Conservation (phyloP, 2,329 filamentous ascomycete species). For the Talaromyces sp. region DNA sequence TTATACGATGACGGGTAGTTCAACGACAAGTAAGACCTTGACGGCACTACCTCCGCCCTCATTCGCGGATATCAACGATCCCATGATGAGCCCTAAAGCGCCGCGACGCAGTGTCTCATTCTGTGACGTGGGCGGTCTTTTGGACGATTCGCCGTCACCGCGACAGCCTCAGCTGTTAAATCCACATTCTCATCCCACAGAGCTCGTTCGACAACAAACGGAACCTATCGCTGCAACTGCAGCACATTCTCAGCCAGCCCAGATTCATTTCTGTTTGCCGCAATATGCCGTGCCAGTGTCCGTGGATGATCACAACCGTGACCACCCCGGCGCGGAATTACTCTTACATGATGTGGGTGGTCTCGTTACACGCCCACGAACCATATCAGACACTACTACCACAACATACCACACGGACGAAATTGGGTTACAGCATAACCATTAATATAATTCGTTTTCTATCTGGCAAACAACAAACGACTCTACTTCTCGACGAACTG, state of each 20-base stretch:
- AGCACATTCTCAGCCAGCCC: neutral
- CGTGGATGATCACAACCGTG: neutral
- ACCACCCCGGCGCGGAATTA: neutral
- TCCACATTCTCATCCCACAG: neutral
- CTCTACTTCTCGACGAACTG: neutral
- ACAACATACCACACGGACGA: neutral
- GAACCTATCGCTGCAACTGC: neutral
- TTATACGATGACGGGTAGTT: slow-evolving; percentile 9
- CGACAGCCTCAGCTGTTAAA: neutral
- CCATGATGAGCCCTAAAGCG: slow-evolving; percentile 27
- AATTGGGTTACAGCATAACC: neutral
- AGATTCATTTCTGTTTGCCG: neutral
- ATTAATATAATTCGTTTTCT: neutral
- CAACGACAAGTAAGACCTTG: neutral
- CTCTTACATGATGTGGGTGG: slow-evolving; percentile 2
- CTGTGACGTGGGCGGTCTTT: slow-evolving; percentile 76
- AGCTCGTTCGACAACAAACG: neutral
- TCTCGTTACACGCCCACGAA: neutral
- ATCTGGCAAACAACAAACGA: too few species aligned
- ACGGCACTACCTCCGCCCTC: neutral
- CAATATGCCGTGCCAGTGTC: neutral
- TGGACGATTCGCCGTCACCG: slow-evolving; percentile 51
- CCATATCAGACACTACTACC: neutral
- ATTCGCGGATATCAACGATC: slow-evolving; percentile 1
- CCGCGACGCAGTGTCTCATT: slow-evolving; percentile 66